Percentiles rank a stretch among this genome's conserved stretches.
phyloP scores from a whole-genome alignment of 2,329 filamentous ascomycete genomes.

The Penicillium freii region DNA sequence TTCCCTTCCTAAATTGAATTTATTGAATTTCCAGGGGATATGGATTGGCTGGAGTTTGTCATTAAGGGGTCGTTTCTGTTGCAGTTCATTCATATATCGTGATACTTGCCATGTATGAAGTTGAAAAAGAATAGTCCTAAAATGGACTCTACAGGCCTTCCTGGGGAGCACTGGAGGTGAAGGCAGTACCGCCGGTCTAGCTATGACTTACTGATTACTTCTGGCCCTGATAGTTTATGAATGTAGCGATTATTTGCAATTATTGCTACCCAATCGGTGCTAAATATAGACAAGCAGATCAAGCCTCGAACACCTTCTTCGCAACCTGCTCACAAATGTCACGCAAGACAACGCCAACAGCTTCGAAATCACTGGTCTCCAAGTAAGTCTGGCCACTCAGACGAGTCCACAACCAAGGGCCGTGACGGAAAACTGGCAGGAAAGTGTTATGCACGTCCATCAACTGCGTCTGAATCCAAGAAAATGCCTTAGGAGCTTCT shows the following conservation, averaged over 20 bases:
- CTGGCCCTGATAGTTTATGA: neutral
- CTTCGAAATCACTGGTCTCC: constrained; percentile 75
- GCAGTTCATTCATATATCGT: neutral
- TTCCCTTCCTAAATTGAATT: neutral
- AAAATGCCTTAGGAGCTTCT: constrained; percentile 43
- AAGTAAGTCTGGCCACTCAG: constrained; percentile 82
- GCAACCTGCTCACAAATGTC: constrained; percentile 54
- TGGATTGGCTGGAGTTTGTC: neutral
- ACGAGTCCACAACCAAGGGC: constrained; percentile 65
- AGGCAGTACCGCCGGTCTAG: neutral
- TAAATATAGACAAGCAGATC: neutral
- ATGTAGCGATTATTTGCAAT: neutral
- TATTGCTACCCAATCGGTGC: neutral
- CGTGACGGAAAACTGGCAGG: constrained; percentile 62
- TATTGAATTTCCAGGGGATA: neutral
- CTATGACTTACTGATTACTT: neutral
- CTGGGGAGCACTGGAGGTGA: neutral
- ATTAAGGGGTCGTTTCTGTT: neutral
- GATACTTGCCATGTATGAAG: neutral
- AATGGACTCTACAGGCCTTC: neutral
- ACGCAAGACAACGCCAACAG: constrained; percentile 60
- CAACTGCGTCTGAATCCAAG: constrained; percentile 60
- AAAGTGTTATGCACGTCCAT: constrained; percentile 68
- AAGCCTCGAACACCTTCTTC: constrained; percentile 38
- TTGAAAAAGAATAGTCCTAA: neutral